These are phyloP conservation scores for Suhomyces bokatorum DNA, from an alignment of 1,139 yeast genomes.

Conservation along the genomic window DNA sequence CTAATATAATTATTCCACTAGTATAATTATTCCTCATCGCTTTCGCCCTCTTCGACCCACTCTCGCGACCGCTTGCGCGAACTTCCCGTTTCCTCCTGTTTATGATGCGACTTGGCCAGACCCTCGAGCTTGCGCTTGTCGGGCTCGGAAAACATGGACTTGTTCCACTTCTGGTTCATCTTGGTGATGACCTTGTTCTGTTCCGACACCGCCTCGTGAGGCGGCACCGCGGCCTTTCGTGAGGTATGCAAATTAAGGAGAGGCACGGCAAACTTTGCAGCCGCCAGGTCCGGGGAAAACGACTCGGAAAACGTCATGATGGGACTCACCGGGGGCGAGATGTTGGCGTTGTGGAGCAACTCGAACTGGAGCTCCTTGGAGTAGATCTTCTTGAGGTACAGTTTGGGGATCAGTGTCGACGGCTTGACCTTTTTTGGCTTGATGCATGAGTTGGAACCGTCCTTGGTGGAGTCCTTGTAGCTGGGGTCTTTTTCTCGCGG, in stretches of 20 bases:
- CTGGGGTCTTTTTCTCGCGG: too few relatives aligned
- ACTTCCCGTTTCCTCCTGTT: neutral
- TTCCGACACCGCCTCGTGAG: slow-evolving; percentile 18
- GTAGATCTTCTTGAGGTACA: slow-evolving; percentile 33
- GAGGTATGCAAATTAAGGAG: slow-evolving; percentile 5
- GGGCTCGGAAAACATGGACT: slow-evolving; percentile 16
- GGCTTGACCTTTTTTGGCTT: slow-evolving; percentile 11
- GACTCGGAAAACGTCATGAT: slow-evolving; percentile 10
- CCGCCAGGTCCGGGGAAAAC: slow-evolving; percentile 1
- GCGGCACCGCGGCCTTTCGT: neutral
- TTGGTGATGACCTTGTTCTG: slow-evolving; percentile 39
- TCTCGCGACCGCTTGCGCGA: slow-evolving; percentile 24
- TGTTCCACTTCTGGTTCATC: slow-evolving; percentile 42
- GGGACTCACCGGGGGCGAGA: slow-evolving; percentile 15
- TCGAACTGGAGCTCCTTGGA: slow-evolving; percentile 45
- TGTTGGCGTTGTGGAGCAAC: slow-evolving; percentile 20
- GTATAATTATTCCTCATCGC: slow-evolving; percentile 21
- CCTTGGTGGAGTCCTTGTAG: neutral
- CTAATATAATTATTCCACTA: too few relatives aligned
- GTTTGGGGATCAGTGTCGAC: slow-evolving; percentile 14
- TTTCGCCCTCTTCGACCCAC: slow-evolving; percentile 22
- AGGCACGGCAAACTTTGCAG: slow-evolving; percentile 8
- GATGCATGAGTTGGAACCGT: neutral
- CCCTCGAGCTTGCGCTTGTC: slow-evolving; percentile 3
- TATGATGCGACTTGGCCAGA: neutral